Conservation (phyloP, 768 basidiomycete species). For the Tremella yokohamensis region DNA sequence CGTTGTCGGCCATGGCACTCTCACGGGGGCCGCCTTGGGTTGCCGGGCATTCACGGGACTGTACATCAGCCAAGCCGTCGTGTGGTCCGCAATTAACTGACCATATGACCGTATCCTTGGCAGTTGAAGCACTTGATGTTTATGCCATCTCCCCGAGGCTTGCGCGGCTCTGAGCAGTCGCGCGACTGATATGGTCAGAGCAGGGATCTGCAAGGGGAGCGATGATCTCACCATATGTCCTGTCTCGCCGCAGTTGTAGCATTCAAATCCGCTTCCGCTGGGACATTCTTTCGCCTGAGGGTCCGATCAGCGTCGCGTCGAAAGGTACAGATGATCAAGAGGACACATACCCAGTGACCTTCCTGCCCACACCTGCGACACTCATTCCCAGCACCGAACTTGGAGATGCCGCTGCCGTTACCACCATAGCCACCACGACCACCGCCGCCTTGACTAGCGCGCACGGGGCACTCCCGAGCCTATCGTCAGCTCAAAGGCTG, state of each 20-base stretch:
- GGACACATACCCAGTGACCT: conserved; percentile 18
- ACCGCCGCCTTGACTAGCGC: neutral
- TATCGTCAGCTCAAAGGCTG: neutral
- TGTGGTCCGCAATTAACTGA: neutral
- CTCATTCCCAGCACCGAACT: neutral
- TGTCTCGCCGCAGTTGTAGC: conserved; percentile 25
- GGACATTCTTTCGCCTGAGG: conserved; percentile 2
- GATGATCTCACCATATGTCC: conserved; percentile 21
- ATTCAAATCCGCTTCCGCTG: conserved; percentile 7
- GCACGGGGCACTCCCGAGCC: conserved; percentile 8
- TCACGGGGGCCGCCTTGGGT: neutral
- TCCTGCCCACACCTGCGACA: conserved; percentile 13
- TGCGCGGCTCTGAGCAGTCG: neutral
- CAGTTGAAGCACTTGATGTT: no score
- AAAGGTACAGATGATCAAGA: neutral
- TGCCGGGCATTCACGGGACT: neutral
- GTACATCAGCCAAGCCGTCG: neutral
- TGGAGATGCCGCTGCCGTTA: neutral
- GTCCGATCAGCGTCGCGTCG: no score
- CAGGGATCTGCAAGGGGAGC: neutral
- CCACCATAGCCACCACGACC: no score
- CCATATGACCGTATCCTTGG: no score
- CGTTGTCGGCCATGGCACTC: neutral
- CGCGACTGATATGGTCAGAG: neutral
- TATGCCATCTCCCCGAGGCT: no score